These are phyloP conservation scores for Podospora appendiculata DNA, from an alignment of 495 filamentous ascomycete species.

Conservation along the genomic window DNA sequence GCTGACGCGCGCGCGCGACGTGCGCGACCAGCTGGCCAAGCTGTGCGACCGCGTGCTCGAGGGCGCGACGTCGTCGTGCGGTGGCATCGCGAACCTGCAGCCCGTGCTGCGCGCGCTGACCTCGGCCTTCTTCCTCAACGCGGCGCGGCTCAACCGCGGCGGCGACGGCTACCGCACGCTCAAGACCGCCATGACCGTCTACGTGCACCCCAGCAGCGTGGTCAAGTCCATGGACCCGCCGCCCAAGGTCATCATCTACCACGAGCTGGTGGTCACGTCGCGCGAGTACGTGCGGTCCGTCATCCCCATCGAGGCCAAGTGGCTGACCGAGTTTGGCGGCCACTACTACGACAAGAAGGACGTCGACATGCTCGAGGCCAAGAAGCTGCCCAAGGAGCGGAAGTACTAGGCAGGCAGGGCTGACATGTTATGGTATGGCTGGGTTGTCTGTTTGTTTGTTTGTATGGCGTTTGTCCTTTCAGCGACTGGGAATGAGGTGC, in stretches of 20 bases:
- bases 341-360: conserved; percentile 95
- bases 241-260: conserved; percentile 79
- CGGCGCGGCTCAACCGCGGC: conserved; percentile 73
- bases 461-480: too few species aligned
- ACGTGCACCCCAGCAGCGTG: conserved; percentile 79
- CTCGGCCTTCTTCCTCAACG: conserved; percentile 91
- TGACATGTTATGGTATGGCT: too few species aligned
- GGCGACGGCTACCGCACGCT: conserved; percentile 93
- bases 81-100: conserved; percentile 61
- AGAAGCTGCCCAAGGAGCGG: conserved; percentile 48
- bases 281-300: conserved; percentile 91
- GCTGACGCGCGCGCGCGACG: conserved; percentile 79
- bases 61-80: conserved; percentile 62
- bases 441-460: too few species aligned
- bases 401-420: conserved; percentile 9
- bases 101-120: conserved; percentile 85
- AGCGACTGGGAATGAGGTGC: too few species aligned
- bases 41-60: conserved; percentile 85
- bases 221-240: conserved; percentile 73
- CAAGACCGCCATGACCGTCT: conserved; percentile 85
- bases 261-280: conserved; percentile 84
- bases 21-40: conserved; percentile 89
- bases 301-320: conserved; percentile 77
- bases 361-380: conserved; percentile 70
- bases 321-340: conserved; percentile 86